Conservation (phyloP, 305 asterid genomes). For the Fraxinus sp. region DNA sequence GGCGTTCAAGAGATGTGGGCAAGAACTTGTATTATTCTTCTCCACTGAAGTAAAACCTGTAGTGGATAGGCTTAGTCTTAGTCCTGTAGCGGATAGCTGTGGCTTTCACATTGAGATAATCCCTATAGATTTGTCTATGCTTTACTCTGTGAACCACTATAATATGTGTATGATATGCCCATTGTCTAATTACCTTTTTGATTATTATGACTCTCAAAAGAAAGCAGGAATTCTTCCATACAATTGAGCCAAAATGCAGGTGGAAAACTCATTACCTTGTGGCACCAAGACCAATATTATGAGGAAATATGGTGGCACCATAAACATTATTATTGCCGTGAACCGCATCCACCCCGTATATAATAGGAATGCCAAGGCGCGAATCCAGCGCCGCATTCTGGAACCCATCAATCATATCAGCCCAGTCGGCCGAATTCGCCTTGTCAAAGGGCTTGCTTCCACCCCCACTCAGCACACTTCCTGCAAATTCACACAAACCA, state of each 20-base stretch:
- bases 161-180: not conserved
- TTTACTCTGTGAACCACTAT: not conserved
- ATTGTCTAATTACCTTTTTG: not conserved
- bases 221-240: not conserved
- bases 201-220: not conserved
- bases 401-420: slow-evolving; percentile 75
- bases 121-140: not conserved
- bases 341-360: slow-evolving; percentile 87
- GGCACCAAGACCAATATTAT: slow-evolving; percentile 90
- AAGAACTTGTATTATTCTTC: not conserved
- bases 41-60: not conserved
- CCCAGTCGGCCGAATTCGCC: slow-evolving; percentile 77
- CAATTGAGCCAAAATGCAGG: not conserved
- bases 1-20: not conserved
- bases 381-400: slow-evolving; percentile 69
- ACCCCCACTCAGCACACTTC: slow-evolving; percentile 88
- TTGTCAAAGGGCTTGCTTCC: slow-evolving; percentile 84
- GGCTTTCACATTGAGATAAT: not conserved
- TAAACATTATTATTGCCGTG: slow-evolving; percentile 91
- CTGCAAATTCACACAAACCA: slow-evolving; percentile 31
- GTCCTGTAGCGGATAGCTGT: not conserved
- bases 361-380: slow-evolving; percentile 78
- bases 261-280: slow-evolving; percentile 52
- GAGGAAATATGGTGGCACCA: slow-evolving; percentile 93
- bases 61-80: not conserved